These are phyloP conservation scores for Chenopodium quinoa DNA, from an alignment of 148 eudicot genomes.

Conservation along the genomic window DNA sequence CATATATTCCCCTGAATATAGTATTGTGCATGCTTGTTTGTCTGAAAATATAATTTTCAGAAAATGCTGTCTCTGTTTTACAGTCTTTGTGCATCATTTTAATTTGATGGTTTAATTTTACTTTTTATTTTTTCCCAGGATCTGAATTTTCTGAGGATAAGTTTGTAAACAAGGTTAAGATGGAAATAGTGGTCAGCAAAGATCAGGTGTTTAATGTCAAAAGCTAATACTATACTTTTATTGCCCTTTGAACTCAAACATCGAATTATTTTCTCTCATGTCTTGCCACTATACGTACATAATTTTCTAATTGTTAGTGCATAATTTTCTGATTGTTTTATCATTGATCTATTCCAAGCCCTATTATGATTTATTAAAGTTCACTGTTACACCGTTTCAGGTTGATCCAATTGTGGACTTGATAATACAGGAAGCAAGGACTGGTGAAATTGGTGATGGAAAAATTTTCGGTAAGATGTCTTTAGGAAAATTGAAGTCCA, in stretches of 20 bases:
- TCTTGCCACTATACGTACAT: neutral
- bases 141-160: constrained; percentile 88
- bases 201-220: constrained; percentile 56
- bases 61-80: neutral
- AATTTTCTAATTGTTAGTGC: neutral
- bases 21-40: neutral
- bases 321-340: neutral
- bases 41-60: neutral
- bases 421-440: constrained; percentile 71
- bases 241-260: neutral
- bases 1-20: neutral
- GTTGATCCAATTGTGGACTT: constrained; percentile 74
- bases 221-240: neutral
- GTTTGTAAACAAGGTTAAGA: constrained; percentile 72
- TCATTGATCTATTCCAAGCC: neutral
- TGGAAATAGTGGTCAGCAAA: constrained; percentile 91
- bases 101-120: neutral
- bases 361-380: constrained; percentile 5
- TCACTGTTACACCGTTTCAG: constrained; percentile 34
- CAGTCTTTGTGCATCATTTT: neutral
- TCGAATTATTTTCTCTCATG: neutral
- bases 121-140: constrained; percentile 39
- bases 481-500: neutral
- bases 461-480: constrained; percentile 70
- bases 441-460: constrained; percentile 91